Conservation (phyloP, 2,329 filamentous ascomycete genomes). For the Aspergillus ustus region DNA sequence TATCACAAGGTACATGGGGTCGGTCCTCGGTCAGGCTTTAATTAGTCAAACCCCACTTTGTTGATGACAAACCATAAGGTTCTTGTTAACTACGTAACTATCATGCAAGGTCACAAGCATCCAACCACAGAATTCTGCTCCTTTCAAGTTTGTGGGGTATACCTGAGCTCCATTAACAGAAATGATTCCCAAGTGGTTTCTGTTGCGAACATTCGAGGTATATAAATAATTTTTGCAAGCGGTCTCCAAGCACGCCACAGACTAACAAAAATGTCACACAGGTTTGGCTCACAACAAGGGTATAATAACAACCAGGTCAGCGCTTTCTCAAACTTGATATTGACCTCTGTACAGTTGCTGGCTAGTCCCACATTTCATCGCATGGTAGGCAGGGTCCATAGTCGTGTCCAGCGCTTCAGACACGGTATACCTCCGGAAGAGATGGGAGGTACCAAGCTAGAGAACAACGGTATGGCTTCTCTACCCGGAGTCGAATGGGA, state of each 20-base stretch:
- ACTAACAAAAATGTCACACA: slow-evolving; percentile 26
- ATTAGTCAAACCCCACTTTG: too few relatives aligned
- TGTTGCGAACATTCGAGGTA: not conserved
- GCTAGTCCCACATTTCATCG: slow-evolving; percentile 50
- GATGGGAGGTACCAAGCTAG: slow-evolving; percentile 48
- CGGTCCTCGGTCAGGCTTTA: too few relatives aligned
- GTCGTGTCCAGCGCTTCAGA: slow-evolving; percentile 45
- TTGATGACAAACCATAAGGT: too few relatives aligned
- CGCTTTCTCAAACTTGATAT: not conserved
- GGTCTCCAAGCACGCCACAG: not conserved
- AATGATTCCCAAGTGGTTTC: not conserved
- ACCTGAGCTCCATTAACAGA: not conserved
- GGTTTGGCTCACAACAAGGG: slow-evolving; percentile 44
- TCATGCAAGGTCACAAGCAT: too few relatives aligned
- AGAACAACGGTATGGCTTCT: slow-evolving; percentile 36
- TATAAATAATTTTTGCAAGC: not conserved
- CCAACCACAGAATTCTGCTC: not conserved
- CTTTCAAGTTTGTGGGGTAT: not conserved
- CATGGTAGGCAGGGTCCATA: slow-evolving; percentile 49
- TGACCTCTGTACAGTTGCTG: slow-evolving; percentile 40
- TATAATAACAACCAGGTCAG: slow-evolving; percentile 28
- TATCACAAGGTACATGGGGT: too few relatives aligned
- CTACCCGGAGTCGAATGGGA: slow-evolving; percentile 5
- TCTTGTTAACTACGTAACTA: too few relatives aligned
- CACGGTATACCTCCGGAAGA: slow-evolving; percentile 49